phyloP scores from a whole-genome alignment of 108 stramenopile species.

The Cyclotella baltica region DNA sequence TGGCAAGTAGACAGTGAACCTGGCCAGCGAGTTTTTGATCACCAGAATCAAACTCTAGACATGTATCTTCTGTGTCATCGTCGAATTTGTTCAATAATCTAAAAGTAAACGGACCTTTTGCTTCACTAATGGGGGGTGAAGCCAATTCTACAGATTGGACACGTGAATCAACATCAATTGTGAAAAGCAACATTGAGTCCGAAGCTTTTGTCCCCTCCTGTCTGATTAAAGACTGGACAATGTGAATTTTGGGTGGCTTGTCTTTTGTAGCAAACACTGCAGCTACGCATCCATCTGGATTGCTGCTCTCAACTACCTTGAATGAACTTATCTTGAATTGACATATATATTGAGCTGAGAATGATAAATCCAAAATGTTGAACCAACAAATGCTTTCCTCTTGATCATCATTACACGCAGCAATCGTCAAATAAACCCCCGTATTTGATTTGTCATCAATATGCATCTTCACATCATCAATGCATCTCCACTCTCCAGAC shows the following conservation, averaged over 20 bases:
- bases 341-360: conserved; percentile 10
- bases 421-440: conserved; percentile 36
- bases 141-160: background rate
- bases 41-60: conserved; percentile 35
- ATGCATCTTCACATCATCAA: conserved; percentile 15
- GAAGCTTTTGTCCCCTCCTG: conserved; percentile 6
- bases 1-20: conserved; percentile 53
- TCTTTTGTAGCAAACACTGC: conserved; percentile 35
- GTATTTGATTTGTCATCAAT: conserved; percentile 15
- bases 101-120: conserved; percentile 25
- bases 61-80: background rate
- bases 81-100: conserved; percentile 11
- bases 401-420: background rate
- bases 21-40: conserved; percentile 39
- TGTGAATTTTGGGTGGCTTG: conserved; percentile 21
- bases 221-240: conserved; percentile 24
- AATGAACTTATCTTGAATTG: conserved; percentile 2
- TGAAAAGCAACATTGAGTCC: conserved; percentile 32
- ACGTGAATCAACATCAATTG: conserved; percentile 13
- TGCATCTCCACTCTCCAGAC: conserved; percentile 4
- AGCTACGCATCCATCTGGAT: conserved; percentile 21
- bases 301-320: conserved; percentile 13
- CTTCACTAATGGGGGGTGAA: background rate
- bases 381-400: conserved; percentile 26
- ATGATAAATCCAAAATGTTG: conserved; percentile 30